A percentile compares a stretch with the other conserved stretches of the same genome.
These are phyloP conservation scores for Crithidia thermophila DNA, from an alignment of 208 protist species.

Conservation along the genomic window DNA sequence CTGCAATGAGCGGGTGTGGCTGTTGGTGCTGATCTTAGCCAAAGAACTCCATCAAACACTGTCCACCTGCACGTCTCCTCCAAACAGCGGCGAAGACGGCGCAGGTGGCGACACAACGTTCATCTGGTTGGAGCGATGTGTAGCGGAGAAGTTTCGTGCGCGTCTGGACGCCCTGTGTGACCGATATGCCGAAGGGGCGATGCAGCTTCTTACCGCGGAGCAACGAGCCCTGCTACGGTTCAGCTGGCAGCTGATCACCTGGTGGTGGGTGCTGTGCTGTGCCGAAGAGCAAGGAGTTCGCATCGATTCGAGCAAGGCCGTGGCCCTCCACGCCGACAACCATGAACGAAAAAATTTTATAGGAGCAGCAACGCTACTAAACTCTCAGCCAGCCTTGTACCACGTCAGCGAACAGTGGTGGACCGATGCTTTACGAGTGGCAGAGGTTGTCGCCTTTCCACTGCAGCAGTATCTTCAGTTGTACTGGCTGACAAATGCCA, in stretches of 20 bases:
- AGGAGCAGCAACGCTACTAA: not conserved
- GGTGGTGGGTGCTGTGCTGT: conserved; percentile 44
- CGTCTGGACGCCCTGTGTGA: conserved; percentile 27
- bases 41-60: conserved; percentile 23
- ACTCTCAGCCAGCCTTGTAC: too few species aligned
- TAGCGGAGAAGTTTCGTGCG: conserved; percentile 5
- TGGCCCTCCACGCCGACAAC: not conserved
- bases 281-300: conserved; percentile 4
- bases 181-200: conserved; percentile 46
- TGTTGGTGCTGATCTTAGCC: conserved; percentile 44
- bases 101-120: too few species aligned
- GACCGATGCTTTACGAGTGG: not conserved
- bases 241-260: conserved; percentile 41
- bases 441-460: conserved; percentile 25
- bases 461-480: conserved; percentile 52
- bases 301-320: not conserved
- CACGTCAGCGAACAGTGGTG: too few species aligned
- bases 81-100: not conserved
- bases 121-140: not conserved
- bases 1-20: conserved; percentile 54
- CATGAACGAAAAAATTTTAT: not conserved
- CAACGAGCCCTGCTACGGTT: conserved; percentile 55
- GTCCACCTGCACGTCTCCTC: not conserved
- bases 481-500: conserved; percentile 52
- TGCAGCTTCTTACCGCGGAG: conserved; percentile 31